Base-by-base conservation (phyloP, 176 grass and related monocot species). In the Hsuehochloa calcarea region DNA sequence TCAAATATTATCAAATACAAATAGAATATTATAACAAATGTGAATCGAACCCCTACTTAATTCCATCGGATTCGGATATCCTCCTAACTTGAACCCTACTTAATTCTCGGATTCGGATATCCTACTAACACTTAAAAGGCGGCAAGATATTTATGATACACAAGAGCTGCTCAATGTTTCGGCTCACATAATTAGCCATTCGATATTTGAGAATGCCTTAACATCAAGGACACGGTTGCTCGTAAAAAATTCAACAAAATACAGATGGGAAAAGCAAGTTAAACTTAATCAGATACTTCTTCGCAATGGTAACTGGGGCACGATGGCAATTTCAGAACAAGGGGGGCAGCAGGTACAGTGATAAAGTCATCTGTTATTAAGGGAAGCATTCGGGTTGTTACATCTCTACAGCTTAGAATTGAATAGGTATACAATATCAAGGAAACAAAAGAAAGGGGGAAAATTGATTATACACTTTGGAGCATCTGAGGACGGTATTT, bases 371-470 rank as follows among this genome's bases (percentile, higher is more conserved):
- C 41, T 63, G 58, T 62, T 82, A 86, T 90, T 82, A 75, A 52
- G 25, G 61, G 63, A 83, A 83, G 43, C 54, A 75, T 87, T 84
- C 85, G 43, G 2, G 19, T 69, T 75, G 68, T 87, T 87, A 90
- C 68, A 87, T 91, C 75, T 91, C 77, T 91, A 84, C 80, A 75
- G 14, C 75, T 91, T 91, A 83, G 34, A 70, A 69, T 74, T 11
- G 62, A 84, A 91, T 52, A 87, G 62, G 85, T 80, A 91, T 84
- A 84, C 69, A 80, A 87, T 84, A 80, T 87, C 62, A 87, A 50
- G n/a, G 74, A 81, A 84, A 85, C 11, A 77, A 80, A 75, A 71
- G 7, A 31, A 73, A 82, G 19, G 8, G 2, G n/a, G 50, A 76
- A 65, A 31, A 43, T 31, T 41, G 41, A 68, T 87, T 75, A 37